Evolutionary conservation across 495 filamentous ascomycete genomes (phyloP).

Genomic region (Aspergillus coremiiformis): DNA sequence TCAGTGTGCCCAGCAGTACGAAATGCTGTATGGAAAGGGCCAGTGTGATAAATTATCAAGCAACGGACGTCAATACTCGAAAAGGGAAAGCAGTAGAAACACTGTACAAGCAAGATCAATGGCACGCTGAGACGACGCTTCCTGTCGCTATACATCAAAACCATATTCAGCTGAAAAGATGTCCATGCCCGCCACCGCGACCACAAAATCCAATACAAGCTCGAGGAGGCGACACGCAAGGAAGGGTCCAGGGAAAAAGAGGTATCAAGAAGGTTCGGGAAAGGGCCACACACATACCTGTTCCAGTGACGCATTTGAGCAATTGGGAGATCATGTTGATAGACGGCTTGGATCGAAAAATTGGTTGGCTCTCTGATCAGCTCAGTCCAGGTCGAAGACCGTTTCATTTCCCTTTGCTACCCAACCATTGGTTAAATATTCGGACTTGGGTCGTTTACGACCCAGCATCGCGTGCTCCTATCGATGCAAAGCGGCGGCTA

Average conservation of each 20-base stretch:
- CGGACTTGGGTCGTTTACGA: constrained; percentile 37
- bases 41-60: neutral
- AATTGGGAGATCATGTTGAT: constrained; percentile 35
- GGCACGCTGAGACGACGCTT: neutral
- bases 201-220: neutral
- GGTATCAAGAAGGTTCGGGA: neutral
- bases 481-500: constrained; percentile 24
- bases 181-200: neutral
- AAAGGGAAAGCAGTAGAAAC: neutral
- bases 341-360: constrained; percentile 29
- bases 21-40: neutral
- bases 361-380: constrained; percentile 35
- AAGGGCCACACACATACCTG: neutral
- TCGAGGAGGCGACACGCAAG: neutral
- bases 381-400: constrained; percentile 34
- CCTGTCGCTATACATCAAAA: neutral
- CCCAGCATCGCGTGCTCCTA: constrained; percentile 30
- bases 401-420: constrained; percentile 36
- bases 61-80: neutral
- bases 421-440: constrained; percentile 40
- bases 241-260: neutral
- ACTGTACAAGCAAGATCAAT: neutral
- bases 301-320: constrained; percentile 13
- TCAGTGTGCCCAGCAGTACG: neutral
- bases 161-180: neutral